A percentile compares a stretch with the other conserved stretches of the same genome.
These are phyloP conservation scores for Citrus inodora DNA, from an alignment of 345 rosid species.

Conservation along the genomic window DNA sequence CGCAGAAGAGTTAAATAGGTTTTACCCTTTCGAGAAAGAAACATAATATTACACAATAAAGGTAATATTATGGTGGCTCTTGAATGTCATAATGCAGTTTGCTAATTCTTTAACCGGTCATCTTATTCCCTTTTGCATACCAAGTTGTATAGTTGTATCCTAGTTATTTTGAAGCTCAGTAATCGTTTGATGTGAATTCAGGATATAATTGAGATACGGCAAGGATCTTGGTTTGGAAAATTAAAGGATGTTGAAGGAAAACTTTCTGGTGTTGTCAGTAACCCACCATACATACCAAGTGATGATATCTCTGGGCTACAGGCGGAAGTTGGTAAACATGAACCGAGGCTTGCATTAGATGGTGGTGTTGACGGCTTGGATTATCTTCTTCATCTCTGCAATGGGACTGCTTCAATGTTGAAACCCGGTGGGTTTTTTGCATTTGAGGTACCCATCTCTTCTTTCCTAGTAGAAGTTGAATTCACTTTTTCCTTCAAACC, in stretches of 20 bases:
- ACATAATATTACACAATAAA: background rate
- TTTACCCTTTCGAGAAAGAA: background rate
- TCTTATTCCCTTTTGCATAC: background rate
- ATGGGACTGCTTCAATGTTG: constrained; percentile 65
- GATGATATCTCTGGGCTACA: constrained; percentile 56
- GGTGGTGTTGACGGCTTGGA: constrained; percentile 75
- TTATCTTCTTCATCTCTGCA: constrained; percentile 66
- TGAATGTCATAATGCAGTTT: background rate
- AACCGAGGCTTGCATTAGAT: constrained; percentile 84
- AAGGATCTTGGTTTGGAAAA: constrained; percentile 90
- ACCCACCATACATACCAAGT: constrained; percentile 91
- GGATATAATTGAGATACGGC: constrained; percentile 56
- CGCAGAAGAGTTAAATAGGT: background rate
- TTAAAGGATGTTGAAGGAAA: constrained; percentile 60
- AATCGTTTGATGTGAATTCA: constrained; percentile 21
- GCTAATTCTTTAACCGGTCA: background rate
- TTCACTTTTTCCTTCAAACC: background rate
- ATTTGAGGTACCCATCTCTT: constrained; percentile 54
- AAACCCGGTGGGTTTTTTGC: constrained; percentile 75
- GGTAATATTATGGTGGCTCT: background rate
- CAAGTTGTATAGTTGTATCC: background rate
- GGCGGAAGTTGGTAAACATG: constrained; percentile 90
- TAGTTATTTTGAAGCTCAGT: background rate
- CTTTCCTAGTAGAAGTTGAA: background rate
- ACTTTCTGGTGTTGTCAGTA: constrained; percentile 78